Evolutionary conservation across 2,329 filamentous ascomycete genomes (phyloP), one percentile per base, ranked within the genome.

Genomic region (Pseudopithomyces chartarum): DNA sequence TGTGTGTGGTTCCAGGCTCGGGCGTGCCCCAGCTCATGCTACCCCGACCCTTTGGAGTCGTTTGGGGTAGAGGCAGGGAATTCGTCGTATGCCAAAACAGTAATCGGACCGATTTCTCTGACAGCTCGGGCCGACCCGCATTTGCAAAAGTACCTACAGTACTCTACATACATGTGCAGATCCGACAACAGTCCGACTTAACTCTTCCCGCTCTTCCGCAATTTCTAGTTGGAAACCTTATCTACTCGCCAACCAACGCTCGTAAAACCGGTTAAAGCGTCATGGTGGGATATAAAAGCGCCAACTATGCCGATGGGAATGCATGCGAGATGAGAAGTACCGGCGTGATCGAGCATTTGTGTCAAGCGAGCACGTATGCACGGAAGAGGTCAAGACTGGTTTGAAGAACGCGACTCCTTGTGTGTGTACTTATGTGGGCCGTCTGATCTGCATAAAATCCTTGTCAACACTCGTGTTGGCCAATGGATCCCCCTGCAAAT

Each of bases 61-160:
- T 12, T 38, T n/a, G 34, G 34, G 10, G 17, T 11, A 20, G 15
- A 17, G 39, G 10, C 34, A 38, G 17, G 34, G 13, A 38, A 38
- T 17, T 38, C 13, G 13, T 17, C 19, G n/a, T 42, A 7, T 19
- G 39, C n/a, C 2, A 17, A 17, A 19, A 2, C 36, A 58, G 47
- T 53, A 42, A 23, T 54, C 54, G 43, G 55, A 36, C 44, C 38
- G 38, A 52, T 42, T 15, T 6, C 11, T 40, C 33, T 67, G 65
- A 65, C 61, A 68, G 59, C 52, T 55, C 67, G 67, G 67, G 58
- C 64, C 67, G 67, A 66, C 57, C 66, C 66, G 66, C 53, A 39
- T 47, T 48, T 56, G 49, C 29, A 7, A 32, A 38, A 13, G 34
- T 13, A n/a, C n/a, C n/a, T n/a, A n/a, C n/a, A n/a, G n/a, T n/a